Percentiles rank a stretch among this genome's conserved stretches.
These are phyloP conservation scores for Lasiodiplodia theobromae DNA, from an alignment of 2,329 filamentous ascomycete species.

Conservation along the genomic window DNA sequence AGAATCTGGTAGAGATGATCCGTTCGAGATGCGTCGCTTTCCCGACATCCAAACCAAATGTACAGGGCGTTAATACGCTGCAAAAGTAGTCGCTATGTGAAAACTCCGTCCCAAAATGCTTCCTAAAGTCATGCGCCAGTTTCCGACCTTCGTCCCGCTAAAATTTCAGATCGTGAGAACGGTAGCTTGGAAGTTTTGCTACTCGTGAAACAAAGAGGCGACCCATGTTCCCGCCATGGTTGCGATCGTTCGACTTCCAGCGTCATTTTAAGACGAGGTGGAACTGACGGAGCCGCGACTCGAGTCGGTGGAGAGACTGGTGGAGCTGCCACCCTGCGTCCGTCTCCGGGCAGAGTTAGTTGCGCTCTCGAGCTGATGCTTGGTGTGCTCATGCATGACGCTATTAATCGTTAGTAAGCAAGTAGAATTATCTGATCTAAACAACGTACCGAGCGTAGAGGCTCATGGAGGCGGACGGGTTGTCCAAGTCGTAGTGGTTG, in stretches of 20 bases:
- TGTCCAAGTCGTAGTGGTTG: conserved; percentile 51
- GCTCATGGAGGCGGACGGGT: conserved; percentile 48
- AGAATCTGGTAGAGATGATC: background rate
- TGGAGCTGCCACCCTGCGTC: conserved; percentile 33
- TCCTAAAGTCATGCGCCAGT: background rate
- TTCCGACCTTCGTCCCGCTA: background rate
- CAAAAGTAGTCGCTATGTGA: background rate
- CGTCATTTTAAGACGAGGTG: background rate
- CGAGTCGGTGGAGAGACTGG: conserved; percentile 34
- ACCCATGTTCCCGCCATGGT: conserved; percentile 4
- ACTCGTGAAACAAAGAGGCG: background rate
- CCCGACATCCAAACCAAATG: background rate
- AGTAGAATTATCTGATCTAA: too few species aligned
- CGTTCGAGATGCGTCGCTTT: background rate
- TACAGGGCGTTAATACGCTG: background rate
- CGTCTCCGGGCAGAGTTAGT: conserved; percentile 54
- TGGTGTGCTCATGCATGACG: conserved; percentile 60
- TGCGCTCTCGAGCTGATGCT: conserved; percentile 55
- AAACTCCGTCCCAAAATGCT: conserved; percentile 15
- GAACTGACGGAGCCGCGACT: conserved; percentile 40
- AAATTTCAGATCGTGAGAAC: background rate
- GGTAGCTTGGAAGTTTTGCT: background rate
- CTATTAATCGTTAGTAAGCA: conserved; percentile 37
- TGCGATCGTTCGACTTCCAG: too few species aligned
- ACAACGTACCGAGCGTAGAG: conserved; percentile 53